Percentiles rank a stretch among this genome's conserved stretches.
phyloP scores from a whole-genome alignment of 371 early-diverging fungal genomes.

The Basidiobolus meristosporus region DNA sequence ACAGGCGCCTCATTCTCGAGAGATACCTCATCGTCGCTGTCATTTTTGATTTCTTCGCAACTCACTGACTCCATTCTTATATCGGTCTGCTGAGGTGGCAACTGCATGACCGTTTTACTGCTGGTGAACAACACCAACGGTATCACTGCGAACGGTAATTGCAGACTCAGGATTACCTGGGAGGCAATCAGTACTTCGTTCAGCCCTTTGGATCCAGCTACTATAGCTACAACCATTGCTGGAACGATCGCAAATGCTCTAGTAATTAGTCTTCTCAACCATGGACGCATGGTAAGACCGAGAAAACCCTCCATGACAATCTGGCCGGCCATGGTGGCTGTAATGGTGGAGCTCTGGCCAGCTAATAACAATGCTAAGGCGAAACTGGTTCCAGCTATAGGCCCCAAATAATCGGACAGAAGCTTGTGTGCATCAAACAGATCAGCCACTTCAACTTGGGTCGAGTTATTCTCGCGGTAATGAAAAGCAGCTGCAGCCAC shows the following conservation, averaged over 20 bases:
- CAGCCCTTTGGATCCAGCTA: slow-evolving; percentile 15
- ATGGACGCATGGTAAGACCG: slow-evolving; percentile 25
- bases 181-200: slow-evolving; percentile 22
- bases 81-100: no score
- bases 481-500: slow-evolving; percentile 47
- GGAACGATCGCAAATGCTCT: slow-evolving; percentile 46
- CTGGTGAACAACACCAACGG: slow-evolving; percentile 41
- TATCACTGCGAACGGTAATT: slow-evolving; percentile 47
- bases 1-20: no score
- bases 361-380: slow-evolving; percentile 46
- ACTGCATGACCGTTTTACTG: background rate
- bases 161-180: slow-evolving; percentile 27
- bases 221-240: slow-evolving; percentile 35
- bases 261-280: slow-evolving; percentile 47
- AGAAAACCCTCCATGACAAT: slow-evolving; percentile 58
- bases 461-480: slow-evolving; percentile 7
- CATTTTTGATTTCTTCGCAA: no score
- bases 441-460: slow-evolving; percentile 12
- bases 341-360: slow-evolving; percentile 50
- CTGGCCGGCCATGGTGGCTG: slow-evolving; percentile 58
- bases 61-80: no score
- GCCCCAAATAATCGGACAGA: slow-evolving; percentile 26
- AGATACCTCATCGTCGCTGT: no score
- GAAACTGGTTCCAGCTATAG: slow-evolving; percentile 34
- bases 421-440: slow-evolving; percentile 41